Evolutionary conservation across 192 early-diverging fungal genomes (phyloP).

Genomic region (Cetraspora pellucida): DNA sequence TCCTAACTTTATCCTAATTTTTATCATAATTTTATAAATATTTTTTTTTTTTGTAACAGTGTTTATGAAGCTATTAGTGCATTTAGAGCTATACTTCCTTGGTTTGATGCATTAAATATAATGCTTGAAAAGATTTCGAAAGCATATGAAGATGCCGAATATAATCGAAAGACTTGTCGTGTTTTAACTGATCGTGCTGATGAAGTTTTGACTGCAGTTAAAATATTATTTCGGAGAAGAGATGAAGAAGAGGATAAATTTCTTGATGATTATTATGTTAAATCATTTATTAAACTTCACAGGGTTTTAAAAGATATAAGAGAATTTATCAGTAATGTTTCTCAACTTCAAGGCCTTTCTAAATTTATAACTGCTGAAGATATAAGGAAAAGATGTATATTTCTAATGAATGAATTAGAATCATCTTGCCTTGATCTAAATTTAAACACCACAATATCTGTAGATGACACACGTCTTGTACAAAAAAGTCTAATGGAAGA

Average conservation of each 20-base stretch:
- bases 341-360: neutral
- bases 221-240: neutral
- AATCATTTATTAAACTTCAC: conserved; percentile 5
- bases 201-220: neutral
- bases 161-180: conserved; percentile 30
- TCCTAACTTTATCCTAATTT: too few relatives aligned
- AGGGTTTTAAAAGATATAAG: conserved; percentile 19
- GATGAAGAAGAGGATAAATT: conserved; percentile 3
- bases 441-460: neutral
- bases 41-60: too few relatives aligned
- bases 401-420: neutral
- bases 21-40: too few relatives aligned
- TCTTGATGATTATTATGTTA: conserved; percentile 19
- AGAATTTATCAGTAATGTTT: conserved; percentile 10
- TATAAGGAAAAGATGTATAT: neutral
- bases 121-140: neutral
- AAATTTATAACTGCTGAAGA: conserved; percentile 1
- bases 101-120: neutral
- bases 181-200: neutral
- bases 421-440: neutral
- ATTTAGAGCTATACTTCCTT: conserved; percentile 3
- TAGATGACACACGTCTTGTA: neutral
- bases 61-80: neutral
- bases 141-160: conserved; percentile 12
- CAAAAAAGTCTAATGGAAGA: neutral